Evolutionary conservation across 306 rosid genomes (phyloP).

Genomic region (Cercis canadensis): DNA sequence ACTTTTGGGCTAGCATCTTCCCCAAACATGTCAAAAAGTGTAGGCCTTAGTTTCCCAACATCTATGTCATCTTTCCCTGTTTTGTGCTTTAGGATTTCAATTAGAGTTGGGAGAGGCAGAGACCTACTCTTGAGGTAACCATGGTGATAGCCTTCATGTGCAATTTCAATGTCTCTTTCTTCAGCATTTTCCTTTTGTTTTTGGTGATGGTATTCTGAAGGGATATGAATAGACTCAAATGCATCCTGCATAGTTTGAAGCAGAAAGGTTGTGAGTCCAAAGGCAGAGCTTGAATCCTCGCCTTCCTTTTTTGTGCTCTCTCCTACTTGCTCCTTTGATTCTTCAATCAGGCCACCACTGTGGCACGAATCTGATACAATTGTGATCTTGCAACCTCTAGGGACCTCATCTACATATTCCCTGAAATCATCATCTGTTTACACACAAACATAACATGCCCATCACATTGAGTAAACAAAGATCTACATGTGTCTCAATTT

Average conservation of each 20-base stretch:
- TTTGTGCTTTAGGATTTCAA: constrained; percentile 61
- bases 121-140: constrained; percentile 47
- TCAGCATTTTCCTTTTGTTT: not conserved
- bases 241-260: constrained; percentile 40
- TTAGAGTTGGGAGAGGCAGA: constrained; percentile 56
- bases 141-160: constrained; percentile 31
- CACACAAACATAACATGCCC: not conserved
- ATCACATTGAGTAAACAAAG: not conserved
- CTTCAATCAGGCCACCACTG: constrained; percentile 82
- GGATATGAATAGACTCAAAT: constrained; percentile 47
- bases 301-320: constrained; percentile 54
- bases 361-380: constrained; percentile 87
- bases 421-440: constrained; percentile 82
- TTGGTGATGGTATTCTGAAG: constrained; percentile 22
- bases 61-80: constrained; percentile 62
- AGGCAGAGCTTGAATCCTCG: constrained; percentile 23
- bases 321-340: constrained; percentile 77
- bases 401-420: constrained; percentile 58
- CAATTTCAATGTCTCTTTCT: constrained; percentile 42
- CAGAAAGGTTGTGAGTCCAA: constrained; percentile 51
- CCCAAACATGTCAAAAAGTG: constrained; percentile 59
- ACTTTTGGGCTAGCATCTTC: constrained; percentile 71
- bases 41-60: constrained; percentile 63
- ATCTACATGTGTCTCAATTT: too few species aligned
- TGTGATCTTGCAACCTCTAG: constrained; percentile 64